A percentile compares a stretch with the other conserved stretches of the same genome.
phyloP scores from a whole-genome alignment of 1,139 yeast species.

The Taphrina flavorubra region DNA sequence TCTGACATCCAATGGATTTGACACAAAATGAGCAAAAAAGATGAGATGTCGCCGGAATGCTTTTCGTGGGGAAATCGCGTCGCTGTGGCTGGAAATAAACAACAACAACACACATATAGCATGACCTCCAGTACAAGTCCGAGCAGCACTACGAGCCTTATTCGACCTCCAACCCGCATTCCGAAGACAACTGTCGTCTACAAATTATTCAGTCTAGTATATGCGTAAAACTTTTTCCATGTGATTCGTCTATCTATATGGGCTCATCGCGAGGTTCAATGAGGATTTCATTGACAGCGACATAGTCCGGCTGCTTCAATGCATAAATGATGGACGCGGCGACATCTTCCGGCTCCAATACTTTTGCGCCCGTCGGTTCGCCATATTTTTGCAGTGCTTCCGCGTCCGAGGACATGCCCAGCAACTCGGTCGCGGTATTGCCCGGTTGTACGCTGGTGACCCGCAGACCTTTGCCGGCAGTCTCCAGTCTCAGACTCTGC shows the following conservation, averaged over 20 bases:
- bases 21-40: too few relatives aligned
- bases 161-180: too few relatives aligned
- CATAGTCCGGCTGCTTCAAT: slow-evolving; percentile 27
- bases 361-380: slow-evolving; percentile 33
- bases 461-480: slow-evolving; percentile 30
- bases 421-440: slow-evolving; percentile 23
- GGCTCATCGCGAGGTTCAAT: slow-evolving; percentile 28
- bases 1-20: too few relatives aligned
- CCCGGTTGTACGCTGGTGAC: slow-evolving; percentile 31
- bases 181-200: too few relatives aligned
- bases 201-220: too few relatives aligned
- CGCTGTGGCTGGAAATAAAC: too few relatives aligned
- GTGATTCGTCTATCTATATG: neutral
- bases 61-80: too few relatives aligned
- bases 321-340: slow-evolving; percentile 28
- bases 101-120: too few relatives aligned
- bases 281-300: slow-evolving; percentile 26
- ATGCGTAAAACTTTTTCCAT: neutral
- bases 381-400: slow-evolving; percentile 28
- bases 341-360: slow-evolving; percentile 27
- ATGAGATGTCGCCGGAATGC: too few relatives aligned
- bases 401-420: slow-evolving; percentile 23
- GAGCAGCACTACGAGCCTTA: too few relatives aligned
- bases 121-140: too few relatives aligned
- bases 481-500: slow-evolving; percentile 25